Base-by-base conservation (phyloP, 106 monocot genomes). In the Dendrobium officinale region DNA sequence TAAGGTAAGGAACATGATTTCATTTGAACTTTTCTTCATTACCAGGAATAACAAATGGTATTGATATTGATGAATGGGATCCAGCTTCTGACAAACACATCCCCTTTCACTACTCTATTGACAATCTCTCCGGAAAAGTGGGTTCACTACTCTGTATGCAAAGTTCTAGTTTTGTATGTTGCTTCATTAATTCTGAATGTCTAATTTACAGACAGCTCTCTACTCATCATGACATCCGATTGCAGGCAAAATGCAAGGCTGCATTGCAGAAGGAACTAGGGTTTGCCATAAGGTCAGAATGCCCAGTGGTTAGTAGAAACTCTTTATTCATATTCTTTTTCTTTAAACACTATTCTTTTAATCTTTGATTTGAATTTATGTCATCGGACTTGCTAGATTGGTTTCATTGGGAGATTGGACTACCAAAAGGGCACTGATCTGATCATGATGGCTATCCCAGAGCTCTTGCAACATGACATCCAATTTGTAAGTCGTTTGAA, bases 351-450 rank as follows among this genome's bases (percentile, higher is more conserved):
- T 74, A 6, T 4, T 82, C 44, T 47, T 74, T 22, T 80, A 67
- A 13, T 64, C n/a, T 31, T 40, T 40, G 56, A 37, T 42, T 2
- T 61, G 16, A 45, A 67, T 66, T 44, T 64, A 11, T 78, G 85
- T 58, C 18, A 0, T 47, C 77, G 11, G 20, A 7, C 17, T 85
- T 82, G 42, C 47, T 82, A 97, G 96, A 90, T 97, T 81, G 96
- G 94, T 67, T 97, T 94, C 80, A 85, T 97, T 81, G 96, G 96
- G 92, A 88, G 96, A 75, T 77, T 97, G 78, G 96, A 97, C 67
- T 89, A 92, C 75, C 96, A 97, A 79, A 97, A 97, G 83, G 94
- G 96, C 55, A 94, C 83, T 89, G 96, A 97, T 86, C 70, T 97
- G 47, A 90, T 97, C 68, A 86, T 68, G 48, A 55, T 80, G 24